Evolutionary conservation across 495 filamentous ascomycete genomes (phyloP).

Genomic region (Aspergillus homomorphus): DNA sequence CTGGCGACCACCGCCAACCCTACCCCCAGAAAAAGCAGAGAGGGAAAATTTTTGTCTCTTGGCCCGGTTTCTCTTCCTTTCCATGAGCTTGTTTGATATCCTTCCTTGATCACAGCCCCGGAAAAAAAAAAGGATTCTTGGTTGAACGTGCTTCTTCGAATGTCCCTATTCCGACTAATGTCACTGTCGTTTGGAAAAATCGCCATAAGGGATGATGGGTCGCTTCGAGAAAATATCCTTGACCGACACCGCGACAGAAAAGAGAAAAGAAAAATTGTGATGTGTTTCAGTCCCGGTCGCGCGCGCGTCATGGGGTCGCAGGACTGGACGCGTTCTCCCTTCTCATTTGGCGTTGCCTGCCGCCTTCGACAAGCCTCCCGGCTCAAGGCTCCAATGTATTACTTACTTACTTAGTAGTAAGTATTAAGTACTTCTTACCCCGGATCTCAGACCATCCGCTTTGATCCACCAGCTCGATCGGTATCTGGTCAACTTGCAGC

Average conservation of each 20-base stretch:
- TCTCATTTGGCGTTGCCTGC: constrained; percentile 9
- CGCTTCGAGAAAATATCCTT: not conserved
- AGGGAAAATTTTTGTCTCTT: constrained; percentile 39
- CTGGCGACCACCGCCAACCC: constrained; percentile 26
- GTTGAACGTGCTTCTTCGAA: no score
- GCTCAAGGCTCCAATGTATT: no score
- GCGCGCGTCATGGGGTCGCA: constrained; percentile 2
- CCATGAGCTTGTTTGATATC: not conserved
- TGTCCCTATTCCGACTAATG: no score
- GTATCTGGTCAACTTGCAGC: constrained; percentile 1
- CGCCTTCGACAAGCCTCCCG: not conserved
- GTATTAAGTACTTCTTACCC: no score
- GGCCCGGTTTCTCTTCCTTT: constrained; percentile 25
- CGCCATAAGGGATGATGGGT: constrained; percentile 1
- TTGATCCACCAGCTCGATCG: constrained; percentile 21
- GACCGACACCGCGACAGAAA: not conserved
- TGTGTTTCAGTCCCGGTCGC: constrained; percentile 1
- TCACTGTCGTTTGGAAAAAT: no score
- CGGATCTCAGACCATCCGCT: constrained; percentile 18
- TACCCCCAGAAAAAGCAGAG: constrained; percentile 16
- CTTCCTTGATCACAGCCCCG: not conserved
- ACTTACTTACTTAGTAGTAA: constrained; percentile 1
- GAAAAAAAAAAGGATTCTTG: not conserved
- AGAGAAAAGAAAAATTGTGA: not conserved
- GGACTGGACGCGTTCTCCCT: not conserved